phyloP scores from a whole-genome alignment of 75 land plant species.

The Adiantum capillusveneris region DNA sequence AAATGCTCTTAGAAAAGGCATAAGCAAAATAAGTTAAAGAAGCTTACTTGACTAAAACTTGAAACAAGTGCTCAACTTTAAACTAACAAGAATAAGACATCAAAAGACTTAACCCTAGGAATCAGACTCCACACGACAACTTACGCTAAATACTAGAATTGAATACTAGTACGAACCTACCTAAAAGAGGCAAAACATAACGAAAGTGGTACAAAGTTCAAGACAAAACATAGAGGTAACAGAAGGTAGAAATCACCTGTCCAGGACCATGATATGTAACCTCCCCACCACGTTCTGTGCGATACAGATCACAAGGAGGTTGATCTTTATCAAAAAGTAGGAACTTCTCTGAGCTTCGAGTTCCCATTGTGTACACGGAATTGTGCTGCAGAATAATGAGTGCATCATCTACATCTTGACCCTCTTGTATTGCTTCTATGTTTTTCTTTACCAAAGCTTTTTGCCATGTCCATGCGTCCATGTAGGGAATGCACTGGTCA shows the following conservation, averaged over 20 bases:
- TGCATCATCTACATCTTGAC: constrained; percentile 44
- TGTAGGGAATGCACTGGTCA: constrained; percentile 53
- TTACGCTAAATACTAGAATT: too few species aligned
- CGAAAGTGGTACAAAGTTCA: too few species aligned
- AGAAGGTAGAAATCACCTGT: constrained; percentile 46
- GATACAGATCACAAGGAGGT: constrained; percentile 58
- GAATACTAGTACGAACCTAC: too few species aligned
- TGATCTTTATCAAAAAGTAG: constrained; percentile 51
- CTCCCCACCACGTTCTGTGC: constrained; percentile 92
- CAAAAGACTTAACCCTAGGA: too few species aligned
- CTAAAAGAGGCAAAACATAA: too few species aligned
- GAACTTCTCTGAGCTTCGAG: constrained; percentile 62
- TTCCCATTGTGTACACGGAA: constrained; percentile 85
- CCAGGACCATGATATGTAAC: constrained; percentile 99
- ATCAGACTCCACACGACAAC: too few species aligned
- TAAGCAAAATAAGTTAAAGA: too few species aligned
- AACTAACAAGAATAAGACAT: too few species aligned
- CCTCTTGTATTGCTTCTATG: constrained; percentile 25
- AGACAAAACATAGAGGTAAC: too few species aligned
- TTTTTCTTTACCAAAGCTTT: constrained; percentile 40
- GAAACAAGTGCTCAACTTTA: too few species aligned
- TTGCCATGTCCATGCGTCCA: constrained; percentile 81
- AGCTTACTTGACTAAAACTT: too few species aligned
- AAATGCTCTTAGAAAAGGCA: too few species aligned
- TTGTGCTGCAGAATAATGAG: constrained; percentile 73